A percentile compares a stretch with the other conserved stretches of the same genome.
Conservation (phyloP, 2,329 filamentous ascomycete species). For the Clarireedia paspali region DNA sequence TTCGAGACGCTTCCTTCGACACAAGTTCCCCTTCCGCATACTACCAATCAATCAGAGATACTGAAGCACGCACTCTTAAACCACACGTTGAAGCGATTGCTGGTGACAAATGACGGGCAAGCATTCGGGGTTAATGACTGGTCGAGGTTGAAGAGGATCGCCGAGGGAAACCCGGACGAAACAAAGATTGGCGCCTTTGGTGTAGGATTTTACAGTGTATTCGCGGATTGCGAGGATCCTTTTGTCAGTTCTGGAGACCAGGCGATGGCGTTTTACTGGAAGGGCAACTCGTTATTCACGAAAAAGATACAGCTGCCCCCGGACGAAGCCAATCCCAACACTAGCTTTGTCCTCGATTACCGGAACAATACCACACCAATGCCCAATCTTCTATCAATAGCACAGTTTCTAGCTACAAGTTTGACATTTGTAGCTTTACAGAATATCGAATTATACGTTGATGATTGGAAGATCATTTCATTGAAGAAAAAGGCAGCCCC, state of each 20-base stretch:
- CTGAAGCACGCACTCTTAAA: slow-evolving; percentile 78
- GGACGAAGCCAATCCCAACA: slow-evolving; percentile 60
- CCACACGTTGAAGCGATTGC: slow-evolving; percentile 78
- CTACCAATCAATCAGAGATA: slow-evolving; percentile 59
- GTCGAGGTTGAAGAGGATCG: slow-evolving; percentile 88
- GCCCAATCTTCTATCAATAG: slow-evolving; percentile 76
- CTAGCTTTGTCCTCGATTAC: slow-evolving; percentile 92
- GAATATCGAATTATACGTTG: slow-evolving; percentile 81
- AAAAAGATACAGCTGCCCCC: slow-evolving; percentile 69
- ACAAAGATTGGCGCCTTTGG: slow-evolving; percentile 99
- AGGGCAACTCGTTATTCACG: slow-evolving; percentile 94
- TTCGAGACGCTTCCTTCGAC: slow-evolving; percentile 87
- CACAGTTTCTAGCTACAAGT: slow-evolving; percentile 90
- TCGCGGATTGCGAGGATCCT: slow-evolving; percentile 95
- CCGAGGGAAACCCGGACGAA: slow-evolving; percentile 98
- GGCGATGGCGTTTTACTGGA: slow-evolving; percentile 99
- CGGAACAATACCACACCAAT: slow-evolving; percentile 80
- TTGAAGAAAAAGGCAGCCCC: slow-evolving; percentile 83
- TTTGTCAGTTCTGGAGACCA: slow-evolving; percentile 89
- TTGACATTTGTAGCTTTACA: slow-evolving; percentile 90
- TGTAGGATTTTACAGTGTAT: slow-evolving; percentile 97
- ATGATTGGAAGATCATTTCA: slow-evolving; percentile 73
- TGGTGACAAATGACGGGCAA: slow-evolving; percentile 88
- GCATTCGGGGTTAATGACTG: slow-evolving; percentile 87
- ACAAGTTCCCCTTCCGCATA: slow-evolving; percentile 57